Base-by-base conservation (phyloP, 495 filamentous ascomycete species). In the Neurospora sp. region DNA sequence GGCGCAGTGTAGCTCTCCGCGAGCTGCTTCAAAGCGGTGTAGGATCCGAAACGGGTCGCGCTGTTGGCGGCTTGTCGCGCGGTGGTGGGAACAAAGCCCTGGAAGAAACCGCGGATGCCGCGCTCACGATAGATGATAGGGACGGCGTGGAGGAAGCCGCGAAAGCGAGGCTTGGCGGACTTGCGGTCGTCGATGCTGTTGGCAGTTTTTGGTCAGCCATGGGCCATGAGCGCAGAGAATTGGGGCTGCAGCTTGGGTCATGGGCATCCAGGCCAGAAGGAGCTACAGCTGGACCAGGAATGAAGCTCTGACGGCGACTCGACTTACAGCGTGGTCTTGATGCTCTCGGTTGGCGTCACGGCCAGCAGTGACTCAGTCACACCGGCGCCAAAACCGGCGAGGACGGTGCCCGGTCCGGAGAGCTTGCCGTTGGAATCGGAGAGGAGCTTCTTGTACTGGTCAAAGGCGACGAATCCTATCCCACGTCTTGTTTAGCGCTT, bases 281-380 rank as follows among this genome's bases (percentile, higher is more conserved):
- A 46, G 44, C 44, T 20, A 46, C 44, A 46, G 44, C 44, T 20
- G 44, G 42, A 46, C 18, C 42, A n/a, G 42, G 18, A n/a, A 46
- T 46, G 42, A n/a, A 23, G 10, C 20, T 62, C 5, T 62, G 12
- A 62, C 54, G 12, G 27, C 18, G 54, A 62, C 54, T 66, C 48
- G 23, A 79, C 86, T 54, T 76, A 93, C 91, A 98, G 80, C 75
- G 93, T 94, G 39, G 96, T 99, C 84, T 99, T 99, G 81, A 99
- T 98, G 80, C 92, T 96, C 83, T 99, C 96, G 77, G 97, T 98
- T 0, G 96, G 96, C 4, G 96, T 99, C 41, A 99, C 96, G 9
- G 96, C 96, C 2, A 99, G 82, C 37, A 98, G 82, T 3, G 93
- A 97, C 83, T 99, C 96, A 0, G 94, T 98, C 74, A 96, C 91